Base-by-base conservation (phyloP, 2,329 filamentous ascomycete species). In the Sordariomycetes sp. region DNA sequence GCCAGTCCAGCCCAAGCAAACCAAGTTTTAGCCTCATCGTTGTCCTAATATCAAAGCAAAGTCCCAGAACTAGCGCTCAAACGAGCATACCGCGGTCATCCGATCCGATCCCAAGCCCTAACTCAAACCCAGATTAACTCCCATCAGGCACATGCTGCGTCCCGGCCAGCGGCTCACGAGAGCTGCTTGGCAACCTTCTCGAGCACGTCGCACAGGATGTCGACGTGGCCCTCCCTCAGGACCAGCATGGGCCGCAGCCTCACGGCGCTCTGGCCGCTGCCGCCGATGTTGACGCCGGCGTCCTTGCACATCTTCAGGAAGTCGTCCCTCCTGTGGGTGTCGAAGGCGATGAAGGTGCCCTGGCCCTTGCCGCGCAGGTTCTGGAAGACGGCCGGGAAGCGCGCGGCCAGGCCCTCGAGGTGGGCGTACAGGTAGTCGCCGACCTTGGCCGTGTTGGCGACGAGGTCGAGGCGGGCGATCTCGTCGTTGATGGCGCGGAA, bases 301-400 rank as follows among this genome's bases (percentile, higher is more conserved):
- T 60, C 64, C 78, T 94, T 94, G 42, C 82, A 85, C 64, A 75
- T 79, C 57, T 63, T 73, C 42, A 94, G 59, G 61, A 94, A 82
- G 53, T 82, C 75, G 53, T 94, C 86, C 39, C 87, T 71, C 48
- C 76, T 68, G 36, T 84, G 85, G 52, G 74, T 83, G 58, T 95
- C 88, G 68, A 87, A 95, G 33, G 88, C 87, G 53, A 95, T 86
- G 58, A 94, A 94, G 8, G 88, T 94, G 45, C 87, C 87, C 63
- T 84, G 82, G 32, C 82, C 82, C 66, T 93, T 85, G 35, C 87
- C 88, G 49, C 87, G 75, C 40, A 95, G 71, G 65, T 94, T 92
- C 53, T 75, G 63, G 58, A 95, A 81, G 57, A 90, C 73, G 23
- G 69, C 70, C 2, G 88, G 87, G 57, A 85, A 90, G 56, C 77